Base-by-base conservation (phyloP, 768 basidiomycete genomes). In the Tubosaeta brunneosetosa region DNA sequence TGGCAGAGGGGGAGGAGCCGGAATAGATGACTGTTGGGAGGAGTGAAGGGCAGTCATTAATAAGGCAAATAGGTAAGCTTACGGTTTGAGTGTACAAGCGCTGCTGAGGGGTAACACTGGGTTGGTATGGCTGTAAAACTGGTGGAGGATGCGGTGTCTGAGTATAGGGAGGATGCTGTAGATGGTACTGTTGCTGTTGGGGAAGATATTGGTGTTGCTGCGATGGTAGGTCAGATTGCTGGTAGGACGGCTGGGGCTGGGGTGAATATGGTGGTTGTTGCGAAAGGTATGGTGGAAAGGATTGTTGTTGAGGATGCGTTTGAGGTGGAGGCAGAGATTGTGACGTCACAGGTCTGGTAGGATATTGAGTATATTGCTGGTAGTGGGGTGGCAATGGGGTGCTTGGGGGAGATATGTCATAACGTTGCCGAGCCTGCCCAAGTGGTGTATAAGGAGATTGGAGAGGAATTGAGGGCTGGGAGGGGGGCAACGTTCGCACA, bases 1-100 rank as follows among this genome's bases (percentile, higher is more conserved):
- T 16, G 57, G 58, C 1, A 51, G 62, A n/a, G 56, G 60, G 2
- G 64, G 58, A 26, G 65, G 62, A 22, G 59, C 55, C 47, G 55
- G 38, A 6, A 40, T 29, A 50, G 51, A 49, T 14, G 46, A 13
- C 31, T 67, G 57, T 31, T 58, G 59, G 7, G n/a, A 19, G 16
- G 29, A 47, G 31, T 62, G 29, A 55, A 43, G 0, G 3, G 6
- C 41, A 29, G 46, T 8, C 4, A 27, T 22, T 36, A 26, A 44
- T 33, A 27, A 10, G 2, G 12, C 12, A 17, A 27, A 33, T 8
- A 17, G 17, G 22, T 19, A 47, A 44, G 46, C 63, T 52, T 14
- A 64, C 60, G 1, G 50, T 10, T 46, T 56, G 55, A 40, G 56
- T 41, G 32, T 55, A 51, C 19, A 14, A n/a, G 27, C 13, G 34